Conservation (phyloP, 1,284 basidiomycete genomes). For the Bjerkandera adusta region DNA sequence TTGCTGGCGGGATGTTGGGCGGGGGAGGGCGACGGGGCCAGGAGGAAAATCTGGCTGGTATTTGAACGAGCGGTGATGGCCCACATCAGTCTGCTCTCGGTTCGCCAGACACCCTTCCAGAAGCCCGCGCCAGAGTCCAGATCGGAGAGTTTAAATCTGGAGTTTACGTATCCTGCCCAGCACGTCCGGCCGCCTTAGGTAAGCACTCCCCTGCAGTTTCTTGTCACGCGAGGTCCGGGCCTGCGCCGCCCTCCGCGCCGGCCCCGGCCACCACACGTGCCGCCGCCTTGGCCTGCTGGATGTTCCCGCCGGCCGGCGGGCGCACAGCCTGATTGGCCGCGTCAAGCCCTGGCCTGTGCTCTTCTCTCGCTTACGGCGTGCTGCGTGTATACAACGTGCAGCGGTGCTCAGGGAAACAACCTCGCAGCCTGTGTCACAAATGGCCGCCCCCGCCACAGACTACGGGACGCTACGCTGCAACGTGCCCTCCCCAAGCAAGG, state of each 20-base stretch:
- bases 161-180: constrained; percentile 11
- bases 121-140: constrained; percentile 8
- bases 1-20: not conserved
- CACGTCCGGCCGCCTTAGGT: not conserved
- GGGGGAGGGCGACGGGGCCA: not conserved
- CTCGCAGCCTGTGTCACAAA: no score
- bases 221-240: not conserved
- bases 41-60: constrained; percentile 6
- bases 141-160: constrained; percentile 14
- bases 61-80: constrained; percentile 15
- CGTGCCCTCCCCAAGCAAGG: no score
- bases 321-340: no score
- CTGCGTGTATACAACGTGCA: no score
- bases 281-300: not conserved
- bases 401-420: no score
- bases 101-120: not conserved
- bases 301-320: not conserved
- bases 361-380: no score
- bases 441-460: no score
- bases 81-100: not conserved
- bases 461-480: no score
- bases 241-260: not conserved
- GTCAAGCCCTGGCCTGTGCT: no score
- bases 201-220: constrained; percentile 3
- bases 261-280: not conserved